Percentiles rank a stretch among this genome's conserved stretches.
phyloP scores from a whole-genome alignment of 2,329 filamentous ascomycete species.

The Davidsoniella virescens region DNA sequence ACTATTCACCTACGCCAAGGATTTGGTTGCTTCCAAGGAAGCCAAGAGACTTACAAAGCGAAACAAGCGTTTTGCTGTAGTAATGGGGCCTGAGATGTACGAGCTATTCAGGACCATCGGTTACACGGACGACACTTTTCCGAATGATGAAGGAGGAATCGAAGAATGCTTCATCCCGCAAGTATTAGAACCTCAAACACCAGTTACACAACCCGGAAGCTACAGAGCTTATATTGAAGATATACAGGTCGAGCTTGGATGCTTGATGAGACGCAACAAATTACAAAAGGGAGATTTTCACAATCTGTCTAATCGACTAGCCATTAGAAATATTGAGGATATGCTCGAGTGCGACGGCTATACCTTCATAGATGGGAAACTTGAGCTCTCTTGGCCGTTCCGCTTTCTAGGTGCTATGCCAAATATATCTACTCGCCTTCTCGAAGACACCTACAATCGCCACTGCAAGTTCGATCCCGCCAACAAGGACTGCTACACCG shows the following conservation, averaged over 20 bases:
- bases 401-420: constrained; percentile 23
- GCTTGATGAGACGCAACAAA: constrained; percentile 20
- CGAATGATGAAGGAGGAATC: constrained; percentile 23
- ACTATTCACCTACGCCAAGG: constrained; percentile 35
- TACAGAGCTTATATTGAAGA: constrained; percentile 34
- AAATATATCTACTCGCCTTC: constrained; percentile 14
- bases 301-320: constrained; percentile 18
- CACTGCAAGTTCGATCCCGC: constrained; percentile 7
- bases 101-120: constrained; percentile 32
- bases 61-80: constrained; percentile 39
- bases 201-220: constrained; percentile 23
- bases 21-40: constrained; percentile 27
- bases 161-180: constrained; percentile 24
- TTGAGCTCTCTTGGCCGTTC: constrained; percentile 11
- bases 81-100: constrained; percentile 35
- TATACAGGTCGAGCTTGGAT: constrained; percentile 32
- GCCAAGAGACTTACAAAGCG: constrained; percentile 34
- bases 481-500: constrained; percentile 13
- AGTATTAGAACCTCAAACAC: constrained; percentile 17
- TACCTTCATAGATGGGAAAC: constrained; percentile 14
- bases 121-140: constrained; percentile 27
- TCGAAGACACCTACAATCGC: constrained; percentile 13
- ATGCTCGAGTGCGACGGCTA: constrained; percentile 19
- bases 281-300: constrained; percentile 18
- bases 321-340: constrained; percentile 19